Percentiles rank a stretch among this genome's conserved stretches.
Evolutionary conservation across 1,284 basidiomycete species (phyloP).

Genomic region (Ustilago crameri): DNA sequence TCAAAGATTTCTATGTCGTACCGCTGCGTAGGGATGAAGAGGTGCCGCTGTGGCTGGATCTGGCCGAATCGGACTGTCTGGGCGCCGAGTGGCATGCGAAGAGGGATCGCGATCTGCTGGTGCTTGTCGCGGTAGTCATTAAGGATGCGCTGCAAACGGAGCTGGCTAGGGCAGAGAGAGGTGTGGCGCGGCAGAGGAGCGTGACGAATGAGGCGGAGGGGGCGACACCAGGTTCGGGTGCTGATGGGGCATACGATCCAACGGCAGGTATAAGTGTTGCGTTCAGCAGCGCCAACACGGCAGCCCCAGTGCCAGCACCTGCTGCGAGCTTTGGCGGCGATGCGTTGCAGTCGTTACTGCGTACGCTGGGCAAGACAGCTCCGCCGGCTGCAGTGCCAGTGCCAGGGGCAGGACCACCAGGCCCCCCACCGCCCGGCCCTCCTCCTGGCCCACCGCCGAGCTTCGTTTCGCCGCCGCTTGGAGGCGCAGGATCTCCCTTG

Average conservation of each 20-base stretch:
- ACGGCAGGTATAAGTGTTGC: constrained; percentile 19
- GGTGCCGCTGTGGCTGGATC: constrained; percentile 62
- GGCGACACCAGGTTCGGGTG: not conserved
- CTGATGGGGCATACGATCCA: constrained; percentile 25
- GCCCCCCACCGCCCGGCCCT: constrained; percentile 31
- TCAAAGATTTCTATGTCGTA: constrained; percentile 67
- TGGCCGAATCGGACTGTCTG: constrained; percentile 48
- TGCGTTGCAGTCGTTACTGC: constrained; percentile 39
- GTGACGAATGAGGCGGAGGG: constrained; percentile 17
- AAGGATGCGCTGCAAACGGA: constrained; percentile 42
- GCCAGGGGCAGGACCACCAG: constrained; percentile 2
- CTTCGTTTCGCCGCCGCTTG: constrained; percentile 11
- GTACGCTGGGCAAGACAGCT: constrained; percentile 32
- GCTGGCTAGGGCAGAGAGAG: constrained; percentile 21
- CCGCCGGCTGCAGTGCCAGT: constrained; percentile 4
- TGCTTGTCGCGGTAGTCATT: constrained; percentile 58
- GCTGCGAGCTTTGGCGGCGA: constrained; percentile 24
- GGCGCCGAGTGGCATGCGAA: constrained; percentile 32
- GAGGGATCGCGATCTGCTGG: constrained; percentile 51
- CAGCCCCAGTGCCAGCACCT: not conserved
- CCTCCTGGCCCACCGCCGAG: constrained; percentile 32
- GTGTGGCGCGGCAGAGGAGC: constrained; percentile 16
- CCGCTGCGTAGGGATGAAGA: constrained; percentile 53
- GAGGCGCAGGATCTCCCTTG: constrained; percentile 24
- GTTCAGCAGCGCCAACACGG: not conserved